Conservation (phyloP, 1,139 yeast genomes). For the Zygosaccharomyces sapae region DNA sequence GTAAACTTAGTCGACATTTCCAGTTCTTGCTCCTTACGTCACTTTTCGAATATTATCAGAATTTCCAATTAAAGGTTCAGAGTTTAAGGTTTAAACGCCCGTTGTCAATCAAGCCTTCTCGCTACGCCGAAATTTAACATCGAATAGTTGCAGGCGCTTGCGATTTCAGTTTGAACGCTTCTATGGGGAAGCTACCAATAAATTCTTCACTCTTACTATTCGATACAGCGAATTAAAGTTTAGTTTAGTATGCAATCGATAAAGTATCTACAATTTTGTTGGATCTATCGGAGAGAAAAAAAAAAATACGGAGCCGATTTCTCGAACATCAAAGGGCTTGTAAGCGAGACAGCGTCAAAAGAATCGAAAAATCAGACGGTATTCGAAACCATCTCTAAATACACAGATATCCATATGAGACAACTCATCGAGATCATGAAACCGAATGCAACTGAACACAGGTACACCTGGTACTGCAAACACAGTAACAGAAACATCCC, state of each 20-base stretch:
- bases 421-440: constrained; percentile 11
- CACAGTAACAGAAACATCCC: constrained; percentile 15
- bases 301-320: neutral
- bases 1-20: constrained; percentile 1
- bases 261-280: neutral
- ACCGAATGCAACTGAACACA: constrained; percentile 13
- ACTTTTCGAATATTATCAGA: neutral
- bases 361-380: neutral
- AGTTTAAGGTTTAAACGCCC: neutral
- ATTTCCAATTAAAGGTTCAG: neutral
- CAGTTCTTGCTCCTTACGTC: too few species aligned
- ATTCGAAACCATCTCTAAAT: constrained; percentile 6
- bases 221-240: too few species aligned
- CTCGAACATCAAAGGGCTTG: neutral
- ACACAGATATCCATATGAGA: constrained; percentile 12
- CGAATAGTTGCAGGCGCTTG: neutral
- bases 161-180: too few species aligned
- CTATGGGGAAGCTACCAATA: too few species aligned
- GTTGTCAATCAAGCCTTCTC: constrained; percentile 3
- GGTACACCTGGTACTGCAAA: constrained; percentile 9
- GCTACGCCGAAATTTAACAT: constrained; percentile 1
- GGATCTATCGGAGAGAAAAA: neutral
- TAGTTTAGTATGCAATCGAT: neutral
- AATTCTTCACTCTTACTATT: neutral
- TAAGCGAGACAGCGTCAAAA: neutral